These are phyloP conservation scores for Euphrasia arctica DNA, from an alignment of 305 asterid genomes.

Conservation along the genomic window DNA sequence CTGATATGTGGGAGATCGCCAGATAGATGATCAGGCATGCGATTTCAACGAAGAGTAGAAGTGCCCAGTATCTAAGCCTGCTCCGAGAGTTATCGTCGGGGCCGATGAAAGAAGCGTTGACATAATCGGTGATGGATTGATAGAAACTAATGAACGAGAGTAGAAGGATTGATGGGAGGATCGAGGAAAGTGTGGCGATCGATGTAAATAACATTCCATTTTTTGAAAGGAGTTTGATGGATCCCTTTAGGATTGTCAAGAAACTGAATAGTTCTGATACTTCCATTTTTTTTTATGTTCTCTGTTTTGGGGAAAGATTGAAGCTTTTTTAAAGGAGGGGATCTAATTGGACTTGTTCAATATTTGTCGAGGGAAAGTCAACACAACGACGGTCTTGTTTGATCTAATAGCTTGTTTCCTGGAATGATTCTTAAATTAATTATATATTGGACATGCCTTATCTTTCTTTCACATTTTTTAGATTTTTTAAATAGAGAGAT, in stretches of 20 bases:
- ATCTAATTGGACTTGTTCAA: no score
- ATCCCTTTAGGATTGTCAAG: constrained; percentile 29
- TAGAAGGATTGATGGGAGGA: constrained; percentile 27
- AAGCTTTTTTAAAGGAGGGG: no score
- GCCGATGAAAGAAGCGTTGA: not conserved
- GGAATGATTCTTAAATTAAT: no score
- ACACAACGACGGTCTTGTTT: no score
- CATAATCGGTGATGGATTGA: constrained; percentile 4
- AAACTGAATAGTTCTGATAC: constrained; percentile 26
- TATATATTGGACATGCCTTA: no score
- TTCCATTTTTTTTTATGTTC: constrained; percentile 20
- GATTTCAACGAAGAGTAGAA: constrained; percentile 10
- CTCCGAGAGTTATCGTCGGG: not conserved
- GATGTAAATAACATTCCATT: constrained; percentile 31
- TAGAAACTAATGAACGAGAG: constrained; percentile 21
- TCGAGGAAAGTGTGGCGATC: constrained; percentile 20
- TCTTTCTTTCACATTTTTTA: no score
- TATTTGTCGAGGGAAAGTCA: no score
- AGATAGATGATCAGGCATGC: no score
- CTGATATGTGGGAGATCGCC: no score
- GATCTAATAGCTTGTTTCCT: no score
- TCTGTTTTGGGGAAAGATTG: no score
- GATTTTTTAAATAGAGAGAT: no score
- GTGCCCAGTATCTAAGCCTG: not conserved
- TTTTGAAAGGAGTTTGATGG: constrained; percentile 30